Percentiles rank a stretch among this genome's conserved stretches.
These are phyloP conservation scores for Schizophyllum commune DNA, from an alignment of 1,284 basidiomycete genomes.

Conservation along the genomic window DNA sequence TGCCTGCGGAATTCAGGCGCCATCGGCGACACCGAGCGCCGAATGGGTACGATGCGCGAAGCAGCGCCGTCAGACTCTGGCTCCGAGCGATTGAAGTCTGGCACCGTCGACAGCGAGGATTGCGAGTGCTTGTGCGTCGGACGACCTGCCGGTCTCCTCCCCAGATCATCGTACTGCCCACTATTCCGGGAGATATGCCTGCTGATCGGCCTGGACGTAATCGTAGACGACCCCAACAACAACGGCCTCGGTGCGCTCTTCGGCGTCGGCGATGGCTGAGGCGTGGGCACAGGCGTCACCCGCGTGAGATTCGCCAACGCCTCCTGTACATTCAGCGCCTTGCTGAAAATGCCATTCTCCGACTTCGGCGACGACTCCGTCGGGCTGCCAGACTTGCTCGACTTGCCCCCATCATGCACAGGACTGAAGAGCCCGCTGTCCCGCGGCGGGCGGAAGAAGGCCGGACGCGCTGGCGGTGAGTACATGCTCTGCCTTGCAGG, in stretches of 20 bases:
- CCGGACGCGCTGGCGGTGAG: constrained; percentile 49
- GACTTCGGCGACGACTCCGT: constrained; percentile 24
- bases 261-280: constrained; percentile 14
- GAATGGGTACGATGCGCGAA: constrained; percentile 46
- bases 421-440: constrained; percentile 37
- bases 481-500: constrained; percentile 32
- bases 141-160: constrained; percentile 33
- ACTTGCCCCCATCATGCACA: constrained; percentile 16
- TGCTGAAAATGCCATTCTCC: constrained; percentile 30
- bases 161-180: constrained; percentile 25
- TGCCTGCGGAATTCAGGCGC: constrained; percentile 40
- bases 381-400: constrained; percentile 27
- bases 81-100: constrained; percentile 37
- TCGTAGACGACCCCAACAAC: constrained; percentile 41
- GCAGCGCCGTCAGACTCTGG: constrained; percentile 44
- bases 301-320: constrained; percentile 36
- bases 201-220: constrained; percentile 25
- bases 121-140: constrained; percentile 42
- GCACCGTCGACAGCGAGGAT: constrained; percentile 57
- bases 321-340: constrained; percentile 30
- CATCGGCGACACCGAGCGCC: constrained; percentile 65
- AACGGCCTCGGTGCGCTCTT: constrained; percentile 50
- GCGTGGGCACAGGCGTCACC: constrained; percentile 4
- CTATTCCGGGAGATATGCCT: constrained; percentile 24
- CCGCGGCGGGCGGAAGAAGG: constrained; percentile 49